These are phyloP conservation scores for Naganishia vishniacii DNA, from an alignment of 768 basidiomycete genomes.

Conservation along the genomic window DNA sequence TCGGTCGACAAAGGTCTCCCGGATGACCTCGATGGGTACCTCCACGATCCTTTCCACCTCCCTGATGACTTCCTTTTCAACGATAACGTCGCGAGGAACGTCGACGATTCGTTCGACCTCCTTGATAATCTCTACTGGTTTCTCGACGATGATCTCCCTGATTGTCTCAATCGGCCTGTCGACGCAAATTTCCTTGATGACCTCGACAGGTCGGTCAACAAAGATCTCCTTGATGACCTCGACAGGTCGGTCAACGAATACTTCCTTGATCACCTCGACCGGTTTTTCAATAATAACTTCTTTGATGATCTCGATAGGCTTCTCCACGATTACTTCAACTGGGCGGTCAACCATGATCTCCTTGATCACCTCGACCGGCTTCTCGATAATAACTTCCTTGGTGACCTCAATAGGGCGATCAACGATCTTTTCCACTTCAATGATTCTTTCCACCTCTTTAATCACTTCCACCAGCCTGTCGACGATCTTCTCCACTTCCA, in stretches of 20 bases:
- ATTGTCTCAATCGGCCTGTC: slow-evolving; percentile 30
- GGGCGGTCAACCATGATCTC: slow-evolving; percentile 27
- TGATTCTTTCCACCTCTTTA: slow-evolving; percentile 38
- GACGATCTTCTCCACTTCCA: slow-evolving; percentile 24
- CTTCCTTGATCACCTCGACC: slow-evolving; percentile 40
- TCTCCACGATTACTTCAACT: slow-evolving; percentile 34
- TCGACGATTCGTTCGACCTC: slow-evolving; percentile 28
- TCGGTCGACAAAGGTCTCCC: slow-evolving; percentile 42
- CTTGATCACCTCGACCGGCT: slow-evolving; percentile 34
- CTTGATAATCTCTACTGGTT: slow-evolving; percentile 30
- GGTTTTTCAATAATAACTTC: slow-evolving; percentile 35
- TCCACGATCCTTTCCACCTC: slow-evolving; percentile 37
- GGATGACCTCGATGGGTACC: slow-evolving; percentile 33
- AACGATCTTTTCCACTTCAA: slow-evolving; percentile 28
- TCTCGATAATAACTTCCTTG: slow-evolving; percentile 42
- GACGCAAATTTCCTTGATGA: slow-evolving; percentile 17
- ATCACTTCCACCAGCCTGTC: slow-evolving; percentile 40
- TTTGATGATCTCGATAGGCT: slow-evolving; percentile 27
- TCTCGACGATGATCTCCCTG: slow-evolving; percentile 28
- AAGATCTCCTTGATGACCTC: slow-evolving; percentile 41
- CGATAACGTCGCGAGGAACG: slow-evolving; percentile 17
- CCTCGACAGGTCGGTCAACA: slow-evolving; percentile 27
- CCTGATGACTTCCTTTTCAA: slow-evolving; percentile 39
- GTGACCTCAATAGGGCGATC: slow-evolving; percentile 33
- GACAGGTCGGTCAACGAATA: slow-evolving; percentile 34